These are phyloP conservation scores for Xylaria digitata DNA, from an alignment of 2,329 filamentous ascomycete species.

Conservation along the genomic window DNA sequence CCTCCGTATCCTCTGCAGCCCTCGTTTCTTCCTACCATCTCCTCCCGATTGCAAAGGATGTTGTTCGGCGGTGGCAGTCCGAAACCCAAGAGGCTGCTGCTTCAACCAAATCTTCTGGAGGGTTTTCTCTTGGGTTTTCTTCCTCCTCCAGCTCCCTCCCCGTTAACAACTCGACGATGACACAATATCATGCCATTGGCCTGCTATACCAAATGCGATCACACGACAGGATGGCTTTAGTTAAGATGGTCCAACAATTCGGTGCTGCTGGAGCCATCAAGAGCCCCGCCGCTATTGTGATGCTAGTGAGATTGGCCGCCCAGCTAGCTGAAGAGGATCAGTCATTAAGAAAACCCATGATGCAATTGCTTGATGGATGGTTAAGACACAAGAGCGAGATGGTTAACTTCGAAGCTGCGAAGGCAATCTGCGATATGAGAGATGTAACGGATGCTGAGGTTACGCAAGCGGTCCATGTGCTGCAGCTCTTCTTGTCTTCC, in stretches of 20 bases:
- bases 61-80: conserved; percentile 97
- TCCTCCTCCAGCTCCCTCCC: conserved; percentile 77
- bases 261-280: conserved; percentile 91
- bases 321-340: conserved; percentile 94
- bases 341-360: conserved; percentile 92
- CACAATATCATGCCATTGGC: conserved; percentile 98
- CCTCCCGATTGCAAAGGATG: conserved; percentile 92
- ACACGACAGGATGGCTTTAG: conserved; percentile 96
- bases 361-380: conserved; percentile 95
- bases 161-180: conserved; percentile 96
- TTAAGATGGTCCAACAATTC: conserved; percentile 99
- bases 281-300: conserved; percentile 90
- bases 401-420: conserved; percentile 99
- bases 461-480: conserved; percentile 89
- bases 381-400: conserved; percentile 98
- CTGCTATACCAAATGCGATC: conserved; percentile 97
- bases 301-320: conserved; percentile 91
- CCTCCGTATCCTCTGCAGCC: conserved; percentile 94
- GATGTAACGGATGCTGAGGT: conserved; percentile 94
- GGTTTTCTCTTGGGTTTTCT: conserved; percentile 93
- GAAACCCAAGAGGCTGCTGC: conserved; percentile 97
- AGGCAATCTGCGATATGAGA: conserved; percentile 94
- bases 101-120: conserved; percentile 85
- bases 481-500: conserved; percentile 96
- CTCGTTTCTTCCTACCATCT: conserved; percentile 98